These are phyloP conservation scores for Pythium dissimile DNA, from an alignment of 352 stramenopile species.

Conservation along the genomic window DNA sequence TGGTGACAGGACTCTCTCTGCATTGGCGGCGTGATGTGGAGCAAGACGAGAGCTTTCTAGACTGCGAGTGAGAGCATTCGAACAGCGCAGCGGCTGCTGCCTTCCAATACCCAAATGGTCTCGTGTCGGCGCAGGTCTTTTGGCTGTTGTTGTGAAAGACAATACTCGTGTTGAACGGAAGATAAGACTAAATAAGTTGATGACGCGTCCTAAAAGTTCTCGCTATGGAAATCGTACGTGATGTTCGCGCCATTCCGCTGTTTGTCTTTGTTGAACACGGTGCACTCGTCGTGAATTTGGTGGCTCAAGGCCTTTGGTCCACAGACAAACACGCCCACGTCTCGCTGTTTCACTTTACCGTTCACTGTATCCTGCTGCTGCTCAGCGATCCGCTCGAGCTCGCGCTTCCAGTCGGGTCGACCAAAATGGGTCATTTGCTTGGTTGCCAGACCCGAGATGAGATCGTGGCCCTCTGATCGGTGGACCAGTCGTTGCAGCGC, in stretches of 20 bases:
- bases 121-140: too few species aligned
- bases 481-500: conserved; percentile 77
- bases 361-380: conserved; percentile 1
- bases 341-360: conserved; percentile 21
- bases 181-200: too few species aligned
- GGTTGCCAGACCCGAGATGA: conserved; percentile 66
- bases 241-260: conserved; percentile 28
- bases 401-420: conserved; percentile 66
- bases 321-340: conserved; percentile 80
- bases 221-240: conserved; percentile 66
- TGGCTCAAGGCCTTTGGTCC: conserved; percentile 57
- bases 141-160: too few species aligned
- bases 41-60: too few species aligned
- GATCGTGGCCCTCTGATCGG: conserved; percentile 56
- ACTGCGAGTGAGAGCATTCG: too few species aligned
- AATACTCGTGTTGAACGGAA: too few species aligned
- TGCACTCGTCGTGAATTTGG: conserved; percentile 56
- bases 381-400: conserved; percentile 44
- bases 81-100: too few species aligned
- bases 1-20: too few species aligned
- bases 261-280: conserved; percentile 51
- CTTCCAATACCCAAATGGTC: too few species aligned
- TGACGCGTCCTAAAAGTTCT: conserved; percentile 23
- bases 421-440: conserved; percentile 81
- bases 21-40: too few species aligned